phyloP scores from a whole-genome alignment of 805 yeast genomes.

The Candida boidinii region DNA sequence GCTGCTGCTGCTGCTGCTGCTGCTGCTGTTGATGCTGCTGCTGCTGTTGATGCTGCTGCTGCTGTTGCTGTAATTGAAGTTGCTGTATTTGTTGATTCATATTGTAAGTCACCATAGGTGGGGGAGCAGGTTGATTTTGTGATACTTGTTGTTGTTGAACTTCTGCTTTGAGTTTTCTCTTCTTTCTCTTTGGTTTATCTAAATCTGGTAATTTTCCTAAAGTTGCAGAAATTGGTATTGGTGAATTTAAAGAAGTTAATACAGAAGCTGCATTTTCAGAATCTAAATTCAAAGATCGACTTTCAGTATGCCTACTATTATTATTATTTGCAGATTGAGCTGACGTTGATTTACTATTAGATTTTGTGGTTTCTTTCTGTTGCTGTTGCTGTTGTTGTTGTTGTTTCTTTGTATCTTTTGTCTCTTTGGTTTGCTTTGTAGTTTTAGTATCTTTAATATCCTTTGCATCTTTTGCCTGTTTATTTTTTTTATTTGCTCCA shows the following conservation, averaged over 20 bases:
- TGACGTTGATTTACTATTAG: background rate
- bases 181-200: constrained; percentile 1
- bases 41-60: constrained; percentile 2
- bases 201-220: too few species aligned
- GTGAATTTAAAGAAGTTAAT: too few species aligned
- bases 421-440: constrained; percentile 21
- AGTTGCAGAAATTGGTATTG: too few species aligned
- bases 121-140: constrained; percentile 1
- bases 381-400: constrained; percentile 17
- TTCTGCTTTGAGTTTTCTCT: constrained; percentile 1
- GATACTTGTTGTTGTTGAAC: constrained; percentile 3
- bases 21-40: background rate
- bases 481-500: constrained; percentile 24
- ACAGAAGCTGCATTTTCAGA: too few species aligned
- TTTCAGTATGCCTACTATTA: too few species aligned
- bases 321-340: background rate
- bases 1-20: background rate
- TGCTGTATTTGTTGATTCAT: too few species aligned
- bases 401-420: constrained; percentile 18
- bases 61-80: background rate
- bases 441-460: constrained; percentile 5
- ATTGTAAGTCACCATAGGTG: too few species aligned
- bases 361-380: constrained; percentile 5
- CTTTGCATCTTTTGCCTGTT: constrained; percentile 12
- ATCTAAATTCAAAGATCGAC: too few species aligned